A percentile compares a stretch with the other conserved stretches of the same genome.
Evolutionary conservation across 495 filamentous ascomycete species (phyloP).

Genomic region (Amorphotheca resinae): DNA sequence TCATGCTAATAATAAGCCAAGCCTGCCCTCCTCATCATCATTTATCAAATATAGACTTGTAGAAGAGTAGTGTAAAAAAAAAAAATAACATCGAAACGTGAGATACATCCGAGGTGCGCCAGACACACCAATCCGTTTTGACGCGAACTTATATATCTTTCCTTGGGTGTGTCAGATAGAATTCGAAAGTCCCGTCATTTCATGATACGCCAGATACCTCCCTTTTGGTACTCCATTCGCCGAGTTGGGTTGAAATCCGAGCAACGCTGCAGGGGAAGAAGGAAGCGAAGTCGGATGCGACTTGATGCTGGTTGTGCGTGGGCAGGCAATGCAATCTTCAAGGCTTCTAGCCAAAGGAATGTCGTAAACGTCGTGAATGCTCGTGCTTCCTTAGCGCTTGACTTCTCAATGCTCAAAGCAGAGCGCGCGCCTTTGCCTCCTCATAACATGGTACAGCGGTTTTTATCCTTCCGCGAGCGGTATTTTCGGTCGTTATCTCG

Average conservation of each 20-base stretch:
- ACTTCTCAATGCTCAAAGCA: not conserved
- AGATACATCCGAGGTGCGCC: conserved; percentile 10
- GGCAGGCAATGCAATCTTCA: not conserved
- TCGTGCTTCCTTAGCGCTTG: conserved; percentile 1
- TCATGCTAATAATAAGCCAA: not conserved
- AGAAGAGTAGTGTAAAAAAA: conserved; percentile 3
- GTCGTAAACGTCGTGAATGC: conserved; percentile 7
- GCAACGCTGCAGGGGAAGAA: conserved; percentile 17
- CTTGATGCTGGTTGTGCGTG: not conserved
- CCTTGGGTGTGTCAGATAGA: conserved; percentile 2
- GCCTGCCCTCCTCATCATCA: not conserved
- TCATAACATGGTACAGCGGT: conserved; percentile 27
- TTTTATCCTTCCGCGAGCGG: conserved; percentile 5
- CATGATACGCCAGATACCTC: conserved; percentile 21
- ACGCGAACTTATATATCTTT: conserved; percentile 6
- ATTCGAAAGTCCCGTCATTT: not conserved
- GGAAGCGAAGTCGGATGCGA: not conserved
- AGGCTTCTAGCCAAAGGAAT: conserved; percentile 4
- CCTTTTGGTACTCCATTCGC: conserved; percentile 24
- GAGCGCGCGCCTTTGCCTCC: not conserved
- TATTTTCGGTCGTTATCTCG: conserved; percentile 15
- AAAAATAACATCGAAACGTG: conserved; percentile 8
- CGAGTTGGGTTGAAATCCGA: conserved; percentile 14
- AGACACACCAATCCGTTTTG: conserved; percentile 4
- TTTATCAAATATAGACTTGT: conserved; percentile 13